Base-by-base conservation (phyloP, 805 yeast genomes). In the Saccharomyces mikatae region DNA sequence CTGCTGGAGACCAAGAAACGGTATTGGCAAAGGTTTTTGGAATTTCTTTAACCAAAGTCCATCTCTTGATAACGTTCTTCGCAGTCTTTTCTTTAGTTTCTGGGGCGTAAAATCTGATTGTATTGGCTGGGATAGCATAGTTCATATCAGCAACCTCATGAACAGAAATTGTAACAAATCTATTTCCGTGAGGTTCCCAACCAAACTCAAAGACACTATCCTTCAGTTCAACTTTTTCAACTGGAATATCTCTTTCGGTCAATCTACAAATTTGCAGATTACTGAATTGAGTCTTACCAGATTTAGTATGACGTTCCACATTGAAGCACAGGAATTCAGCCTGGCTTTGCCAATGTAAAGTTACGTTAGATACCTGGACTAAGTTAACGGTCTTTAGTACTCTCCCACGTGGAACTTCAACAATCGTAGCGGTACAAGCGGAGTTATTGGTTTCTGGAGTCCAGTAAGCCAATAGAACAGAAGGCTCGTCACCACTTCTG, bases 231-330 rank as follows among this genome's bases (percentile, higher is more conserved):
- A 94, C 78, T 62, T 89, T 92, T 69, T 91, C 97, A 57, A 91
- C 96, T 31, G 99, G 98, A 62, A 92, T 82, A 65, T 87, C 96
- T 74, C 83, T 88, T 74, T 92, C 99, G 56, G 79, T 78, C 55
- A 90, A 73, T 66, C 89, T 86, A 80, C 92, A 89, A 68, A 94
- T 86, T 74, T 94, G 98, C 71, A 94, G 79, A 70, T 89, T 89
- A 55, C 97, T 84, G 79, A 89, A 90, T 52, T 85, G 72, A 22
- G 96, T 88, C 81, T 95, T 94, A 72, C 86, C 88, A 50, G 97
- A 86, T 74, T 94, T 94, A 54, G 97, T 89, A 74, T 90, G 96
- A 75, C 98, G 89, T 72, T 91, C 97, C 62, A 94, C 97, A 76
- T 88, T 89, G 68, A 91, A 95, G 76, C 97, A 89, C 69, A 94